Percentiles rank a stretch among this genome's conserved stretches.
These are phyloP conservation scores for Millerozyma acaciae DNA, from an alignment of 805 yeast species.

Conservation along the genomic window DNA sequence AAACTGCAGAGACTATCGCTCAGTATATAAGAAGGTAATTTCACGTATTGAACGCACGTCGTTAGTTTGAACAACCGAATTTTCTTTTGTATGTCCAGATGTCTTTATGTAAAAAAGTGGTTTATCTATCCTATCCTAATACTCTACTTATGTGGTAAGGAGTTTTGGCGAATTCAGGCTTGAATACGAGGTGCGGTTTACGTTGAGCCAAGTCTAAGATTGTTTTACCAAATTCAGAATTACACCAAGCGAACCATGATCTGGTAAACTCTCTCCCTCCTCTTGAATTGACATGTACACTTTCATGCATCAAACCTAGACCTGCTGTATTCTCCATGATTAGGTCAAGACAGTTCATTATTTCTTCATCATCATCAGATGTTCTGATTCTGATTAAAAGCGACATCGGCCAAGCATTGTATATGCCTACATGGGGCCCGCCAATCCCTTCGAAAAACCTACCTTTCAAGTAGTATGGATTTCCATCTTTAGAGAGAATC, in stretches of 20 bases:
- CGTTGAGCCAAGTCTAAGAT: conserved; percentile 70
- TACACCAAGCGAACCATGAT: conserved; percentile 94
- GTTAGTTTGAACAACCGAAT: no score
- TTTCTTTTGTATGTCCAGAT: no score
- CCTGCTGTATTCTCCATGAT: conserved; percentile 64
- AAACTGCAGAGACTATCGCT: conserved; percentile 72
- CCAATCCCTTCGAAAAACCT: conserved; percentile 70
- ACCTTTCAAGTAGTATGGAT: conserved; percentile 75
- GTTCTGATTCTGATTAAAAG: conserved; percentile 74
- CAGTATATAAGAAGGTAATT: conserved; percentile 48
- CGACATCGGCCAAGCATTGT: conserved; percentile 90
- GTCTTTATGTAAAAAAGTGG: neutral
- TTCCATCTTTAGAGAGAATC: conserved; percentile 65
- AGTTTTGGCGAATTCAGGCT: conserved; percentile 27
- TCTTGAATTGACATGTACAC: conserved; percentile 59
- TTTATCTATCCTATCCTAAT: conserved; percentile 2
- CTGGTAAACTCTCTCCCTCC: conserved; percentile 56
- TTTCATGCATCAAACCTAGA: conserved; percentile 82
- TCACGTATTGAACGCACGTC: conserved; percentile 1
- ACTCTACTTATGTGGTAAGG: conserved; percentile 30
- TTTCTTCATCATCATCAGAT: conserved; percentile 66
- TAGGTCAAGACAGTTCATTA: conserved; percentile 42
- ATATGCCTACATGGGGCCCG: conserved; percentile 84
- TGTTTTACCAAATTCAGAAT: conserved; percentile 85
- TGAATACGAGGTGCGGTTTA: conserved; percentile 70